A percentile compares a stretch with the other conserved stretches of the same genome.
phyloP scores from a whole-genome alignment of 176 grass and related monocot genomes.

The Guadua angustifolia region DNA sequence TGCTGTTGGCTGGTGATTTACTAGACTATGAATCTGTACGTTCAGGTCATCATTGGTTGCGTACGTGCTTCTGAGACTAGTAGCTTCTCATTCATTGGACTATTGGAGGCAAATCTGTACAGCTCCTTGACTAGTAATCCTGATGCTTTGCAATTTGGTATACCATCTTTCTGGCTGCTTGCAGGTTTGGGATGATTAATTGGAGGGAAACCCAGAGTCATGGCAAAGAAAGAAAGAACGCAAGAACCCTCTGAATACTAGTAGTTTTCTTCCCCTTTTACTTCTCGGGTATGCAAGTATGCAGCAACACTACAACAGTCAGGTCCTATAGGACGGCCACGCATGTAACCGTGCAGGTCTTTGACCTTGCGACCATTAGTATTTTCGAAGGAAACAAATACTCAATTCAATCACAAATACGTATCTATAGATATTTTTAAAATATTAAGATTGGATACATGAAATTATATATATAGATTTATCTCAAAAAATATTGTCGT shows the following conservation, averaged over 20 bases:
- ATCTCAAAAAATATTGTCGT: too few relatives aligned
- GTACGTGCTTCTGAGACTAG: neutral
- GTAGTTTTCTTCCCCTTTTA: neutral
- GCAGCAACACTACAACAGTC: neutral
- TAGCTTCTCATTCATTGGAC: neutral
- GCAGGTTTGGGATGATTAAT: neutral
- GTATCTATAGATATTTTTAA: too few relatives aligned
- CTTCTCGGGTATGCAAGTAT: neutral
- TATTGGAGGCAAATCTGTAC: neutral
- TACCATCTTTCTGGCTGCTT: neutral
- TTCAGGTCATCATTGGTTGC: too few relatives aligned
- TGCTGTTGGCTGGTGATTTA: too few relatives aligned
- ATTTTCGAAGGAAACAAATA: too few relatives aligned
- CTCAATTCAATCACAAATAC: too few relatives aligned
- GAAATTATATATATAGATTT: too few relatives aligned
- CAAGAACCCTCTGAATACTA: neutral
- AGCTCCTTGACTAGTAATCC: neutral
- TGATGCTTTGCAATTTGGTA: neutral
- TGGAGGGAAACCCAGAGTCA: neutral
- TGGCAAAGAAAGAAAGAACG: neutral
- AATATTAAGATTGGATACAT: too few relatives aligned
- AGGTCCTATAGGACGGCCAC: neutral
- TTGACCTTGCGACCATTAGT: too few relatives aligned
- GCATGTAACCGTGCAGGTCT: too few relatives aligned
- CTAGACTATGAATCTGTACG: too few relatives aligned